Evolutionary conservation across 2,329 filamentous ascomycete genomes (phyloP).

Genomic region (Emergomyces orientalis): DNA sequence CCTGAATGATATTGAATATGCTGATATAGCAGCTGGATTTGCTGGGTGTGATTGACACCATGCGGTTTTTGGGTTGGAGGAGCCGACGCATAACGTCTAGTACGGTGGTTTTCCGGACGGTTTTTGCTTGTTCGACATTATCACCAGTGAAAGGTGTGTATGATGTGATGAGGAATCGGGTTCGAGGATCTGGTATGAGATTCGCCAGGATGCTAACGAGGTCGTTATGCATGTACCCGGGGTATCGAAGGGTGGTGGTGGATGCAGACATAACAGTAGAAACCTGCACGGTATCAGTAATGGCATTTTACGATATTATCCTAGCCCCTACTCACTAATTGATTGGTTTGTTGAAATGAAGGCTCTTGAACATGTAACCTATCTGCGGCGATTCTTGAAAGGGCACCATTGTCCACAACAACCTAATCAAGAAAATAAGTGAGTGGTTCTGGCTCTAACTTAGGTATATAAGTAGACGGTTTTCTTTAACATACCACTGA

Average conservation of each 20-base stretch:
- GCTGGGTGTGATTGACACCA: constrained; percentile 91
- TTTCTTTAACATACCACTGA: constrained; percentile 57
- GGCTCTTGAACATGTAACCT: constrained; percentile 89
- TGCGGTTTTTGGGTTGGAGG: constrained; percentile 95
- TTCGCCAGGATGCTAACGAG: constrained; percentile 94
- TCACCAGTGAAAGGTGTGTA: constrained; percentile 97
- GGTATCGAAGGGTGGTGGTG: constrained; percentile 91
- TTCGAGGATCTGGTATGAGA: constrained; percentile 88
- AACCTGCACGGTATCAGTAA: constrained; percentile 42
- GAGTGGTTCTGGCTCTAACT: not conserved
- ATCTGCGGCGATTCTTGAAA: constrained; percentile 89
- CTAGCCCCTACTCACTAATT: constrained; percentile 52
- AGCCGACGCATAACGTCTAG: constrained; percentile 94
- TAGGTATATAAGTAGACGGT: not conserved
- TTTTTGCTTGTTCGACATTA: constrained; percentile 93
- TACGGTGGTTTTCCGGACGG: constrained; percentile 94
- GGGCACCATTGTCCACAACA: constrained; percentile 88
- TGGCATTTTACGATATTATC: not conserved
- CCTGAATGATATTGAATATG: constrained; percentile 97
- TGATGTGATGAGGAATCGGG: constrained; percentile 96
- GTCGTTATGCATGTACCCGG: constrained; percentile 99
- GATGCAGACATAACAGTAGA: constrained; percentile 98
- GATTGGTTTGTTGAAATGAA: constrained; percentile 95
- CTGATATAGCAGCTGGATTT: constrained; percentile 99
- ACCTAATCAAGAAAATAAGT: constrained; percentile 37